These are phyloP conservation scores for Sanghuangporus sanghuang DNA, from an alignment of 1,284 basidiomycete species.

Conservation along the genomic window DNA sequence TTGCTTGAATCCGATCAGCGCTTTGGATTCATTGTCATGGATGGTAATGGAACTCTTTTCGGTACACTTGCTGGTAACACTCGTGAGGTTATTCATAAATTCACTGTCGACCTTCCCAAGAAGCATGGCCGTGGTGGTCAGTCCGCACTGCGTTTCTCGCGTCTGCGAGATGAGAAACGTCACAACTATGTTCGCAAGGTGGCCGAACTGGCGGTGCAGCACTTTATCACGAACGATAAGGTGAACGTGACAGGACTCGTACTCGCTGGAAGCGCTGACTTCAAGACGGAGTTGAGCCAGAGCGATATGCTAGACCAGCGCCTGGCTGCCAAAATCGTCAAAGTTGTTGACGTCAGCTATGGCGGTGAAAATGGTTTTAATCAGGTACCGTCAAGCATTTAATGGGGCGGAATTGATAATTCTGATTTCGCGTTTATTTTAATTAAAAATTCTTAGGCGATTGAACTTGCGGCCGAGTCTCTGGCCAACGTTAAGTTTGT, in stretches of 20 bases:
- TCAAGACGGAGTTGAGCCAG: constrained; percentile 97
- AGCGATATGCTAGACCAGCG: constrained; percentile 96
- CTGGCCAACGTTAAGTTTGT: constrained; percentile 99
- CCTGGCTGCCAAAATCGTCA: constrained; percentile 87
- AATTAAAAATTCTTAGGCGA: constrained; percentile 64
- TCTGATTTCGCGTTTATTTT: not conserved
- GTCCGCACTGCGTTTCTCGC: constrained; percentile 99
- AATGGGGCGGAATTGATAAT: not conserved
- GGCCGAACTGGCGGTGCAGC: constrained; percentile 94
- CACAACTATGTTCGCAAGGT: constrained; percentile 99
- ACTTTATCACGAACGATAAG: constrained; percentile 98
- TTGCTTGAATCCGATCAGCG: constrained; percentile 96
- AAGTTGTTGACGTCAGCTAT: constrained; percentile 98
- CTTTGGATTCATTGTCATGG: constrained; percentile 99
- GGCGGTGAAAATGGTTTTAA: constrained; percentile 99
- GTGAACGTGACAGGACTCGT: constrained; percentile 97
- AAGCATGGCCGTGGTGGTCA: constrained; percentile 99
- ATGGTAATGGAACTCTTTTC: constrained; percentile 95
- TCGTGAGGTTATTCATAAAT: constrained; percentile 95
- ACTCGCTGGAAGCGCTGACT: constrained; percentile 97
- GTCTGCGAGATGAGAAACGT: constrained; percentile 97
- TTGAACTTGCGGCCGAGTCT: constrained; percentile 94
- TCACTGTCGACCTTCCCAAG: constrained; percentile 98
- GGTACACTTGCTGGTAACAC: constrained; percentile 97
- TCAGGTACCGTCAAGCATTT: constrained; percentile 48